Percentiles rank a stretch among this genome's conserved stretches.
Conservation (phyloP, 108 stramenopile genomes). For the Nitzschia sp. region DNA sequence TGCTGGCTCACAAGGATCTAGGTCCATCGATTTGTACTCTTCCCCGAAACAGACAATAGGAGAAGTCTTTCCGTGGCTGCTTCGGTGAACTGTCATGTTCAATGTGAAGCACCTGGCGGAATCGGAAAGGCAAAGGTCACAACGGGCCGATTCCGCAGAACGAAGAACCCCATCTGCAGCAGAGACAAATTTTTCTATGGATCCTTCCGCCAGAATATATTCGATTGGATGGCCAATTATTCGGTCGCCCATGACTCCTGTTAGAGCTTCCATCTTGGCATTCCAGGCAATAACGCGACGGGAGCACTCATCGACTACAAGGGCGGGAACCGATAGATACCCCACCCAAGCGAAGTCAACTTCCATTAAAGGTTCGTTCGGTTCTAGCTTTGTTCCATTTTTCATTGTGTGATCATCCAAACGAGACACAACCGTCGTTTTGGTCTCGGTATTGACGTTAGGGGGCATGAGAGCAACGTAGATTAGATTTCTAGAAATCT, state of each 20-base stretch:
- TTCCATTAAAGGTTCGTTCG: not conserved
- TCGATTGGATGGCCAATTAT: not conserved
- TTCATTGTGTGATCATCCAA: not conserved
- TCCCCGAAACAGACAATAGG: conserved; percentile 1
- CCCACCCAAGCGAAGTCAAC: not conserved
- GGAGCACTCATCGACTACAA: not conserved
- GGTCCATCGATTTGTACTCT: not conserved
- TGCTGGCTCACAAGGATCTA: not conserved
- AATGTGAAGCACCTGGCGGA: not conserved
- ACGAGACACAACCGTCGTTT: conserved; percentile 2
- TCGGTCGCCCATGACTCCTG: not conserved
- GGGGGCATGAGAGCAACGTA: not conserved
- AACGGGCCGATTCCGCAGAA: not conserved
- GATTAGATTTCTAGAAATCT: too few species aligned
- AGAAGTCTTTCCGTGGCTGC: not conserved
- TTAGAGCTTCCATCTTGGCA: not conserved
- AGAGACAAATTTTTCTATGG: not conserved
- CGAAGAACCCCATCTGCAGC: not conserved
- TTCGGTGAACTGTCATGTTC: not conserved
- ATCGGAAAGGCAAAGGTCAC: not conserved
- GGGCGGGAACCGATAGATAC: not conserved
- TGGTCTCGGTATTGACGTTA: not conserved
- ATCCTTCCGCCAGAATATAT: not conserved
- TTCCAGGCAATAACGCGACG: conserved; percentile 1
- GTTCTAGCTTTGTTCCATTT: not conserved